Evolutionary conservation across 1,139 yeast species (phyloP), one percentile per base, ranked within the genome.

Genomic region (Candida albicans): DNA sequence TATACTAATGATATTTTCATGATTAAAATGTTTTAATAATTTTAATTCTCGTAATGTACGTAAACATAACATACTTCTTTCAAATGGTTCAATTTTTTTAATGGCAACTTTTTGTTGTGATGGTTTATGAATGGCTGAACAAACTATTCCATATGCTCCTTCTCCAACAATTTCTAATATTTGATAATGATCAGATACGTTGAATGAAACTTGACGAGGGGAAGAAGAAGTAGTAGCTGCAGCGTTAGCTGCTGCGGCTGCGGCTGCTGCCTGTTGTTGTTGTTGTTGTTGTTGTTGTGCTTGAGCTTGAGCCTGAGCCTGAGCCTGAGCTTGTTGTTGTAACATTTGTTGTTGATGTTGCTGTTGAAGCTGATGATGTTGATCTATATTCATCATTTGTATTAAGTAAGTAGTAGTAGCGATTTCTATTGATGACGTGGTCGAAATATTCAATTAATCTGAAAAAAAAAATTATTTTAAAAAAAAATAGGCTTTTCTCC

Each of bases 61-160:
- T 34, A 72, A 55, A 43, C 74, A 65, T 35, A 72, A 60, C 37
- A 71, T 51, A 1, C 67, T 58, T 42, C 64, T 64, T n/a, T 59
- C 61, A 48, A 71, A 71, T 1, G 77, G 75, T 41, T 65, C 68
- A 3, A 73, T 62, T 43, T 67, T 70, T 50, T 72, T 72, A 41
- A 73, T 70, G 6, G 79, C 79, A 6, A 73, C 77, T 37, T 59
- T 57, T 13, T 59, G 64, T 2, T 66, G 63, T 1, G 74, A 65
- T 1, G 75, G 72, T 36, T 56, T 57, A 46, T 73, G 75, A 11
- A 60, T 55, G 1, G 77, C 78, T 18, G 62, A 58, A 43, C 73
- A 68, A 2, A 73, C 79, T 1, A 68, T 59, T 1, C 79, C 79
- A 48, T 73, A 73, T 1, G 77, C 76, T 1, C 79, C 79, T 46